Conservation (phyloP, 2,329 filamentous ascomycete species). For the Colletotrichum sp. region DNA sequence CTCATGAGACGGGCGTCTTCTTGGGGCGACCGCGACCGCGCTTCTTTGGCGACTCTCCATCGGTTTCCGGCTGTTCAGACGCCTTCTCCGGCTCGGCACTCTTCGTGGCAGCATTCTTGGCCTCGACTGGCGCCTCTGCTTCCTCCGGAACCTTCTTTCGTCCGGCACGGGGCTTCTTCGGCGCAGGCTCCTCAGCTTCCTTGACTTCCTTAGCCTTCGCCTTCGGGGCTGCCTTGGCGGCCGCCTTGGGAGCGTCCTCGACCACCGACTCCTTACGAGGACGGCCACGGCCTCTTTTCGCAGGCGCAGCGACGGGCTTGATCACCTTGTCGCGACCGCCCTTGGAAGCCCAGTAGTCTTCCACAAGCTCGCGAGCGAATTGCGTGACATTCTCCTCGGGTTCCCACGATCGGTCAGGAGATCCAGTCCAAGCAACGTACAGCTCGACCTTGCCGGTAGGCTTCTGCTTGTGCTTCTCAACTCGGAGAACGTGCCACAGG, state of each 20-base stretch:
- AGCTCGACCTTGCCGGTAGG: constrained; percentile 3
- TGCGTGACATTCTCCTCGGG: constrained; percentile 10
- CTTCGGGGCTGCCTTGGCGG: background rate
- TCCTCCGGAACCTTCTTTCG: background rate
- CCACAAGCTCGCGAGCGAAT: constrained; percentile 8
- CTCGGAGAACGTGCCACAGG: constrained; percentile 22
- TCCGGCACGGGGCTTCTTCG: background rate
- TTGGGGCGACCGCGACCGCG: constrained; percentile 13
- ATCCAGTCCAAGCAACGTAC: constrained; percentile 14
- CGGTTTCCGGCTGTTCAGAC: background rate
- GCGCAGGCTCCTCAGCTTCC: background rate
- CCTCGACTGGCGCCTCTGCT: background rate
- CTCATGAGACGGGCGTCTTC: background rate
- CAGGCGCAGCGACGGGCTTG: background rate
- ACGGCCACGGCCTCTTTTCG: constrained; percentile 4
- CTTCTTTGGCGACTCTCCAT: constrained; percentile 12
- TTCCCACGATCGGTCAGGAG: constrained; percentile 20
- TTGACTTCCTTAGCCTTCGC: background rate
- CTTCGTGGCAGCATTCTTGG: background rate
- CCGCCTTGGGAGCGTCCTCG: background rate
- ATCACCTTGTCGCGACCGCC: constrained; percentile 31
- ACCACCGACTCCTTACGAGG: background rate
- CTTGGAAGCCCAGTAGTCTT: constrained; percentile 35
- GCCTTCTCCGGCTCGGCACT: background rate
- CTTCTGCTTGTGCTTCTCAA: constrained; percentile 18